Base-by-base conservation (phyloP, 2,329 filamentous ascomycete genomes). In the Microcyclosporella mali region DNA sequence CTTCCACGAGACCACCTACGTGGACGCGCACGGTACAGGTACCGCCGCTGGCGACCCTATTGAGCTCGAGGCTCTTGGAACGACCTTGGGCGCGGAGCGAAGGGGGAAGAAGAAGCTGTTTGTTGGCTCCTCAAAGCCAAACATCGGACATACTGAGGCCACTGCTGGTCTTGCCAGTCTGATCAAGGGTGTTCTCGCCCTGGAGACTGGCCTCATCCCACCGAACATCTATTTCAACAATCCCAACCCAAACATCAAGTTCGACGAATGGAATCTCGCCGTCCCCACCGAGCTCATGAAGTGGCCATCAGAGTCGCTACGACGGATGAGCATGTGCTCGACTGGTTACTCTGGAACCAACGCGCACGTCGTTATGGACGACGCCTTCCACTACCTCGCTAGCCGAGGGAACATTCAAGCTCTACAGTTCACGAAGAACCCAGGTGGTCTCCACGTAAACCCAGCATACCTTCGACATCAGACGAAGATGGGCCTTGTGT, bases 401-500 rank as follows among this genome's bases (percentile, higher is more conserved):
- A 17, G 14, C 33, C 33, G 33, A 14, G 33, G 33, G 6, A 21
- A 27, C 21, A 3, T 35, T 45, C 52, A 12, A 47, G 45, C 18
- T 29, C 56, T 25, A 46, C 49, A 12, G 14, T 56, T 14, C 68
- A 72, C 33, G 71, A 25, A 25, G 21, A 25, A 25, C 21, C 21
- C 21, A 25, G 21, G 21, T 9, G 21, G 21, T 25, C 21, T 25
- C 21, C 21, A 25, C 21, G 21, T 25, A 25, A 25, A 4, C 4
- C 21, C 21, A 25, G 21, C 21, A 25, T 25, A 25, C 21, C 21
- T 25, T 25, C 21, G 21, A 25, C 21, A 25, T 25, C 21, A 25
- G 21, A 25, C 21, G 6, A 25, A 25, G 21, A 25, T 25, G 21
- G 21, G 21, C 9, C 21, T 25, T 9, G 21, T 25, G 9, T 25